Conservation (phyloP, 345 rosid species). For the Mallotus nudiflorus region DNA sequence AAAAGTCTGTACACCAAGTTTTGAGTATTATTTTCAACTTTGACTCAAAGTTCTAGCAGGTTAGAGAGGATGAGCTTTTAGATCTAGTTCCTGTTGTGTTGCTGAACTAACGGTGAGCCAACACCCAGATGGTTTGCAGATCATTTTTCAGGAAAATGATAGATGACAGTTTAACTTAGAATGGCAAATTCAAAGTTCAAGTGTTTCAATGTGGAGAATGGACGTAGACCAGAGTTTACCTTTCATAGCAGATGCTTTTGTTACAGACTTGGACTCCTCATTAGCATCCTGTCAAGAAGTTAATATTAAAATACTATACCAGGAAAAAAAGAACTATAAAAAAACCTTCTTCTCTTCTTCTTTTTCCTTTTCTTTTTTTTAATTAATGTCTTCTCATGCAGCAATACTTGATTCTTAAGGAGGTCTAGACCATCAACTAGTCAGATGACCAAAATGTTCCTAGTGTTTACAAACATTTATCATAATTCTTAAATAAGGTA, state of each 20-base stretch:
- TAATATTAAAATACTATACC: no score
- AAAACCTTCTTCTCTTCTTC: neutral
- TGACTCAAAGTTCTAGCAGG: neutral
- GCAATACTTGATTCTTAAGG: neutral
- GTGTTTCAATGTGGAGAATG: no score
- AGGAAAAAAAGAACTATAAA: neutral
- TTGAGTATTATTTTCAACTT: neutral
- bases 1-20: conserved; percentile 6
- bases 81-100: neutral
- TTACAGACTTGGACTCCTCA: conserved; percentile 89
- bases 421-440: no score
- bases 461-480: no score
- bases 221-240: conserved; percentile 32
- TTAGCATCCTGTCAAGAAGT: conserved; percentile 69
- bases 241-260: conserved; percentile 96
- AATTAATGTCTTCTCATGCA: neutral
- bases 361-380: neutral
- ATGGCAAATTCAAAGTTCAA: neutral
- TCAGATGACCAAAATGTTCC: no score
- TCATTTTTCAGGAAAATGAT: neutral
- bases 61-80: neutral
- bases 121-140: neutral
- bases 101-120: neutral
- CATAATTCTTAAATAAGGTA: no score
- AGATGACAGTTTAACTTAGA: neutral